A percentile compares a stretch with the other conserved stretches of the same genome.
phyloP scores from a whole-genome alignment of 768 basidiomycete species.

The Mycena alexandri region DNA sequence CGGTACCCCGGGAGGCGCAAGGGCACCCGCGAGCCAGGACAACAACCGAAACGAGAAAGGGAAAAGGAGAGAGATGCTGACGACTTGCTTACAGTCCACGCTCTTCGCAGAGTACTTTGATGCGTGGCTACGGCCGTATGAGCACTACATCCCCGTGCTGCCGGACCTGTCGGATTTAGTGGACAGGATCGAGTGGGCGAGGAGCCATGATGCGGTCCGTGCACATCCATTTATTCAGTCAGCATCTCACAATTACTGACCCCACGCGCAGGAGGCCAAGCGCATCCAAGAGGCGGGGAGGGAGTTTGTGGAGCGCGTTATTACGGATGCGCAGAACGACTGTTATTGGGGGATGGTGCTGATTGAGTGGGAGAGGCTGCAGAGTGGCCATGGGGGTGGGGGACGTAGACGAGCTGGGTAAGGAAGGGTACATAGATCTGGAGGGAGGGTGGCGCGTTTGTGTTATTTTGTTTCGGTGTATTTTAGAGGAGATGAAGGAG shows the following conservation, averaged over 20 bases:
- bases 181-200: constrained; percentile 34
- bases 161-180: constrained; percentile 35
- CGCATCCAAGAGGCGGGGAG: constrained; percentile 28
- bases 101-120: constrained; percentile 35
- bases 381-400: no score
- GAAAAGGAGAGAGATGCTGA: no score
- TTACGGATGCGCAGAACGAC: constrained; percentile 38
- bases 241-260: no score
- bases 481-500: no score
- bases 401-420: no score
- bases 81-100: constrained; percentile 13
- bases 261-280: constrained; percentile 7
- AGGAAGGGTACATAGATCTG: no score
- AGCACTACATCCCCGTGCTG: constrained; percentile 36
- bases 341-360: constrained; percentile 30
- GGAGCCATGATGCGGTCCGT: constrained; percentile 22
- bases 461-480: no score
- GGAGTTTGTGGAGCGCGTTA: constrained; percentile 31
- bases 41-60: no score
- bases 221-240: no score
- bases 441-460: no score
- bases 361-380: constrained; percentile 35
- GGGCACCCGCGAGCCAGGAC: no score
- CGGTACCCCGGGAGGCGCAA: no score
- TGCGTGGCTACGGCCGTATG: constrained; percentile 33